A percentile compares a stretch with the other conserved stretches of the same genome.
Evolutionary conservation across 2,329 filamentous ascomycete species (phyloP).

Genomic region (Phaeosphaeriaceae sp.): DNA sequence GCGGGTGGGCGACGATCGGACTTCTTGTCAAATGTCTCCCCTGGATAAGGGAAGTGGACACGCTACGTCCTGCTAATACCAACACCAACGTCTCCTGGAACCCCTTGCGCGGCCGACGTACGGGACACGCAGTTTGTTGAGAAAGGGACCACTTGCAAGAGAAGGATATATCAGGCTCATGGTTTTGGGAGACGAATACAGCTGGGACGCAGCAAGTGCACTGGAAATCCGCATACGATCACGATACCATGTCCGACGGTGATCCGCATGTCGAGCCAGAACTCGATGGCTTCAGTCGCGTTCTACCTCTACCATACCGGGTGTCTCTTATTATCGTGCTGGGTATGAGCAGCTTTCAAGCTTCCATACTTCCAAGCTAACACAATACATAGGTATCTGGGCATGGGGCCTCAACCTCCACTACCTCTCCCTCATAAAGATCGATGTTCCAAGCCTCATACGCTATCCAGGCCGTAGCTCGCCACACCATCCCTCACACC

Average conservation of each 20-base stretch:
- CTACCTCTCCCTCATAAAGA: conserved; percentile 78
- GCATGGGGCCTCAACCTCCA: conserved; percentile 94
- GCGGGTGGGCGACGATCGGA: conserved; percentile 14
- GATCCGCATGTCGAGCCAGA: conserved; percentile 71
- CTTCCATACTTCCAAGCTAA: neutral
- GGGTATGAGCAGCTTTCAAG: conserved; percentile 61
- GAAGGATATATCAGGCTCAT: conserved; percentile 19
- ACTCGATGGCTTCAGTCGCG: conserved; percentile 85
- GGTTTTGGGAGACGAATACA: conserved; percentile 19
- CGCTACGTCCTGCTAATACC: conserved; percentile 17
- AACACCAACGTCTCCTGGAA: conserved; percentile 6
- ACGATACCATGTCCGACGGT: conserved; percentile 66
- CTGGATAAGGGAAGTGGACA: conserved; percentile 39
- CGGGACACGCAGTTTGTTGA: neutral
- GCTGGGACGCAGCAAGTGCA: conserved; percentile 31
- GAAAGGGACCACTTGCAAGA: neutral
- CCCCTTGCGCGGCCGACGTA: conserved; percentile 22
- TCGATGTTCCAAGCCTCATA: conserved; percentile 87
- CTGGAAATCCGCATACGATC: conserved; percentile 25
- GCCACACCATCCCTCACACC: conserved; percentile 73
- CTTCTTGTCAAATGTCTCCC: conserved; percentile 17
- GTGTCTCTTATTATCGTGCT: conserved; percentile 85
- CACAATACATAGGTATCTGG: conserved; percentile 74
- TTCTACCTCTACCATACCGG: conserved; percentile 88
- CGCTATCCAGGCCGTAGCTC: conserved; percentile 81